phyloP scores from a whole-genome alignment of 2,329 filamentous ascomycete species.

The Trichoderma aggressivum region DNA sequence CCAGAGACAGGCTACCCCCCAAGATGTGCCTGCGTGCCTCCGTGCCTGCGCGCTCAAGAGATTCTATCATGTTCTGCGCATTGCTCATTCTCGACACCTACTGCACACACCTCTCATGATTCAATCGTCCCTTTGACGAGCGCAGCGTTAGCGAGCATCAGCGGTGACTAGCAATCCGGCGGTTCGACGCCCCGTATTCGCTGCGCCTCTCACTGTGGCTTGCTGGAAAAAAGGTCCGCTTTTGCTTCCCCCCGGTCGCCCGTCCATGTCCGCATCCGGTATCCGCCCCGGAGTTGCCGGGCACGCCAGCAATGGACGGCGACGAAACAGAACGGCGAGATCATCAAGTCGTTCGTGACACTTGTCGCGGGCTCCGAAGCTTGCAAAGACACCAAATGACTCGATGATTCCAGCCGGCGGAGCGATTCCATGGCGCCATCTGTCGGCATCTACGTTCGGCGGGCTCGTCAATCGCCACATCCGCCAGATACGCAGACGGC shows the following conservation, averaged over 20 bases:
- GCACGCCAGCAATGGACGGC: constrained; percentile 11
- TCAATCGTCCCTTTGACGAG: not conserved
- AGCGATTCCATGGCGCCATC: not conserved
- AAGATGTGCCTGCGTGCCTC: not conserved
- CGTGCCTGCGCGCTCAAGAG: not conserved
- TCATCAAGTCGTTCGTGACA: constrained; percentile 1
- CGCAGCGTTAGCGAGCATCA: constrained; percentile 6
- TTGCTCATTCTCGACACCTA: not conserved
- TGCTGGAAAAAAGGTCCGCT: constrained; percentile 9
- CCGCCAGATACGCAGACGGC: not conserved
- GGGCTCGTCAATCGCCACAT: not conserved
- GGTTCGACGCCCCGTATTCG: constrained; percentile 9
- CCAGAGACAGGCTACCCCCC: not conserved
- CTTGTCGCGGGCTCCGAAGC: constrained; percentile 4
- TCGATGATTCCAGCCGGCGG: constrained; percentile 1
- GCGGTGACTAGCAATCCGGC: constrained; percentile 10
- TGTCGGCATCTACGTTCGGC: not conserved
- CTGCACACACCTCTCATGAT: constrained; percentile 10
- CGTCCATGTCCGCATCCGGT: constrained; percentile 19
- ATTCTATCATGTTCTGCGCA: not conserved
- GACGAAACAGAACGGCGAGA: constrained; percentile 14
- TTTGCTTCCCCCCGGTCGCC: constrained; percentile 13
- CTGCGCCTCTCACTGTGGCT: constrained; percentile 19
- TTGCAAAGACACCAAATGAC: not conserved
- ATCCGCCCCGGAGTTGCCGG: constrained; percentile 19